Base-by-base conservation (phyloP, 2,329 filamentous ascomycete genomes). In the Phialemonium atrogriseum region DNA sequence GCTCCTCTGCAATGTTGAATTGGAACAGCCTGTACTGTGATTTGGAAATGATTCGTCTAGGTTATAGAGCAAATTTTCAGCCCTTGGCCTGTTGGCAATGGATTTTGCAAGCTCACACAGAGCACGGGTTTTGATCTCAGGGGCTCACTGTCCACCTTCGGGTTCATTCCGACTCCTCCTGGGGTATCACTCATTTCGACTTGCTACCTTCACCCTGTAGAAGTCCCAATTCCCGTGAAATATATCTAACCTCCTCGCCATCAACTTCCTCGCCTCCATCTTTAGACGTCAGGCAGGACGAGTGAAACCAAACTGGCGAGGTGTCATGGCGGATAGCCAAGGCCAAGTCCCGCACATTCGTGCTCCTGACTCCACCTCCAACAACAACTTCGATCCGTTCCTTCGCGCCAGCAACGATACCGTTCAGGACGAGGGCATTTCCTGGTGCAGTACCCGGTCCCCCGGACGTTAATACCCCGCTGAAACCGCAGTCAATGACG, bases 381-480 rank as follows among this genome's bases (percentile, higher is more conserved):
- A 70, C 54, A 10, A 75, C 58, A 27, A 75, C 49, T 45, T 74
- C 60, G 2, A 73, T 43, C 12, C 42, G 37, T 0, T 40, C 41
- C 2, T 31, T 41, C 1, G 49, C 49, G 14, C 36, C 43, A 2
- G 35, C 31, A 4, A 60, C 52, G 16, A 74, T 53, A 5, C 28
- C 36, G 11, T 41, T 43, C 24, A 76, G 45, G 11, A 39, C 44
- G 2, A 42, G 42, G 10, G 58, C 17, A 35, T 75, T 67, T 4
- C 52, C 53, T 10, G 46, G 37, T 3, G 62, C 63, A 24, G 47
- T 42, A 1, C 66, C 64, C 2, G 45, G 36, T 0, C 71, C 71
- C 7, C 71, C 72, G 0, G 70, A 66, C 1, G 71, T 76, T 36
- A 77, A 51, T 10, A 76, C 44, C 9, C 58, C 68, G 3, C 55